These are phyloP conservation scores for Trichothecium roseum DNA, from an alignment of 2,329 filamentous ascomycete genomes.

Conservation along the genomic window DNA sequence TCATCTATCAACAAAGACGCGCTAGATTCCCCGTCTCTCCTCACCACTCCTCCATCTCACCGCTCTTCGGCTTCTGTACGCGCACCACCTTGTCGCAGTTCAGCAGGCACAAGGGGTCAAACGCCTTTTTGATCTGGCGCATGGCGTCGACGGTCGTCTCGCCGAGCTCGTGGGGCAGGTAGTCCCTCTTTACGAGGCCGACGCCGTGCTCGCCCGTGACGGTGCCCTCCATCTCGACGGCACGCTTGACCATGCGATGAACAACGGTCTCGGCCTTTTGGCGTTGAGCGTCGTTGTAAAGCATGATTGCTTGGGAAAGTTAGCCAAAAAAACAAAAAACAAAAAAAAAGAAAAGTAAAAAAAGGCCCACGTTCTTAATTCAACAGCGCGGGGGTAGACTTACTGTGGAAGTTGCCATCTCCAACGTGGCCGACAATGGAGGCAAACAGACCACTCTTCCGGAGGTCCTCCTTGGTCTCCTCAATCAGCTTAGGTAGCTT, in stretches of 20 bases:
- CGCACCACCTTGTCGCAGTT: slow-evolving; percentile 62
- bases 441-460: slow-evolving; percentile 30
- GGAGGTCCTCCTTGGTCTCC: slow-evolving; percentile 45
- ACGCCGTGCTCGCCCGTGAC: slow-evolving; percentile 81
- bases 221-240: slow-evolving; percentile 76
- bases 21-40: no score
- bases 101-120: slow-evolving; percentile 62
- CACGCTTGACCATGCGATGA: slow-evolving; percentile 76
- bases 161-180: slow-evolving; percentile 69
- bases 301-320: slow-evolving; percentile 33
- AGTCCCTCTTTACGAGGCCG: slow-evolving; percentile 76
- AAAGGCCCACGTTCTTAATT: no score
- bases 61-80: slow-evolving; percentile 36
- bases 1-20: no score
- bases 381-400: no score
- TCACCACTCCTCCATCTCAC: slow-evolving; percentile 35
- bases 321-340: slow-evolving; percentile 9
- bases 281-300: slow-evolving; percentile 57
- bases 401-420: slow-evolving; percentile 68
- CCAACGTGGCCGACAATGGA: slow-evolving; percentile 62
- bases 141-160: slow-evolving; percentile 68
- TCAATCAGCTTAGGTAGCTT: slow-evolving; percentile 66
- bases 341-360: background rate
- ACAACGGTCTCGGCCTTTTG: slow-evolving; percentile 59
- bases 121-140: slow-evolving; percentile 75